Evolutionary conservation across 2,329 filamentous ascomycete species (phyloP), one percentile per base, ranked within the genome.

Genomic region (Didymella keratinophila): DNA sequence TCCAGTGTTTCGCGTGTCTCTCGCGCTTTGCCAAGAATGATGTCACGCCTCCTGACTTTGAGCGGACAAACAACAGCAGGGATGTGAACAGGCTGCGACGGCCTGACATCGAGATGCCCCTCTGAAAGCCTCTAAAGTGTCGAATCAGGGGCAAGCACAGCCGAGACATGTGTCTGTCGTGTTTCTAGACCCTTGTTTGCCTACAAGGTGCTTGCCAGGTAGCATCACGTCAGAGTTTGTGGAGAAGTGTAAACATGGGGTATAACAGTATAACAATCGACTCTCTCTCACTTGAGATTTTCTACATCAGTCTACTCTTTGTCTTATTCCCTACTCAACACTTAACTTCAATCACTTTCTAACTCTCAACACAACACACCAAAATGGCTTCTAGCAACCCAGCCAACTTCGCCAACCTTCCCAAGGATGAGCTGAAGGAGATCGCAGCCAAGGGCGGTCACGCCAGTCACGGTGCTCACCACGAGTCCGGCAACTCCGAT

Each of bases 321-420:
- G 27, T 49, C 32, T 27, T 47, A 42, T 52, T 3, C 32, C 2
- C 14, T 5, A 23, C 18, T 9, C n/a, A 3, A 43, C 11, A 16
- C n/a, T 4, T 14, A 48, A 34, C 1, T 27, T 47, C 30, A n/a
- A 28, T 11, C 21, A 34, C 14, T 37, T 12, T 43, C 8, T 14
- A 50, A 44, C 30, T 14, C 34, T 46, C 49, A 47, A 57, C 32
- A 54, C 36, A 30, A 60, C 14, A 41, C 11, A 47, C 41, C 67
- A 60, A 47, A 20, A 78, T 78, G 76, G 71, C 76, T 36, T 74
- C 72, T 59, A 74, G 76, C 64, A 83, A 83, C 74, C 80, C 81
- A 32, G 78, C 74, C 56, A 84, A 84, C 76, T 83, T 84, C 62
- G 81, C 81, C 74, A 84, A 84, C 74, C 79, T 80, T 37, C 76